Evolutionary conservation across 1,284 basidiomycete species (phyloP), one percentile per base, ranked within the genome.

Genomic region (Hymenochaete sp.): DNA sequence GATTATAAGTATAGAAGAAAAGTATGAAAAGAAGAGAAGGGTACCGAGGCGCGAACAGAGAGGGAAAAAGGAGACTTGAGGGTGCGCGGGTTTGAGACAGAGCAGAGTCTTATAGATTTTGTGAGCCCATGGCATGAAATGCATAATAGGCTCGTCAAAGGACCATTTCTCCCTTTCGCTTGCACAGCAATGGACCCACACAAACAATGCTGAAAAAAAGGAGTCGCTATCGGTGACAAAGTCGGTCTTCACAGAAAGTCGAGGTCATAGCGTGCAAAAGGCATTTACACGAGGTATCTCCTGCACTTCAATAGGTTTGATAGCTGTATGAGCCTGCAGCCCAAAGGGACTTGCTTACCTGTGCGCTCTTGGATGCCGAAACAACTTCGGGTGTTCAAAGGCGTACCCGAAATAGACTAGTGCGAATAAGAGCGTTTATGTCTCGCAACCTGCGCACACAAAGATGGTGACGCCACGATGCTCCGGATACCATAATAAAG

Each of bases 71-170:
- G 39, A 41, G 24, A 28, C 18, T 24, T 13, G n/a, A 35, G 33
- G 14, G 33, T 26, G 28, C 6, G 10, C 8, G 21, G 28, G 6
- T 16, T 14, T 13, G 13, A 41, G 18, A n/a, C 13, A 7, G 9
- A 14, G 39, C 27, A 31, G 26, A 19, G 39, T 14, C 28, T 41
- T 29, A 41, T 41, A 41, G 39, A 29, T n/a, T 22, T 18, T 41
- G 18, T 10, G 18, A 18, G 28, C 28, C 9, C 28, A 24, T 4
- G 26, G 10, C 19, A n/a, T 10, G 18, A n/a, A n/a, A n/a, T n/a
- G n/a, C n/a, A n/a, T n/a, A n/a, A n/a, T n/a, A n/a, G n/a, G n/a
- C n/a, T n/a, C n/a, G n/a, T n/a, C n/a, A n/a, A n/a, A n/a, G n/a
- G n/a, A n/a, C n/a, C n/a, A n/a, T n/a, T n/a, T 26, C 16, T 24